phyloP scores from a whole-genome alignment of 768 basidiomycete genomes.

The Mycena maculata region DNA sequence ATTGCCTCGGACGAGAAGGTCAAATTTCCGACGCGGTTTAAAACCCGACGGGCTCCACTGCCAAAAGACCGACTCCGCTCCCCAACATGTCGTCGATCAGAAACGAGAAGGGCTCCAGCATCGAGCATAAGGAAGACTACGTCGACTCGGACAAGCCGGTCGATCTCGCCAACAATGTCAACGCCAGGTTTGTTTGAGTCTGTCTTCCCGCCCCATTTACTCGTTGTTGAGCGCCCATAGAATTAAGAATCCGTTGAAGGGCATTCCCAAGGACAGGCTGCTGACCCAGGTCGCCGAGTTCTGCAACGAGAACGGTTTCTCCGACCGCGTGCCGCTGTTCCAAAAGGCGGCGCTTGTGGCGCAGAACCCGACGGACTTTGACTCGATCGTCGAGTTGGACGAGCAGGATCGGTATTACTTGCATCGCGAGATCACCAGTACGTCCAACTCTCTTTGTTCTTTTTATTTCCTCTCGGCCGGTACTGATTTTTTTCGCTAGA shows the following conservation, averaged over 20 bases:
- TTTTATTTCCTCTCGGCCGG: background rate
- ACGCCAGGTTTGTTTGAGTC: conserved; percentile 47
- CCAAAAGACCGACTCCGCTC: background rate
- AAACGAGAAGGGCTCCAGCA: background rate
- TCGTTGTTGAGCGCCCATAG: background rate
- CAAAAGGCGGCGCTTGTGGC: conserved; percentile 81
- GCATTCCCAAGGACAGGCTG: conserved; percentile 5
- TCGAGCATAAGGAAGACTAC: conserved; percentile 10
- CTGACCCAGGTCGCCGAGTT: background rate
- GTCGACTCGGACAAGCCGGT: conserved; percentile 13
- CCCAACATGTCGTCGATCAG: background rate
- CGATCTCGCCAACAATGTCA: conserved; percentile 54
- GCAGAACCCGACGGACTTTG: conserved; percentile 68
- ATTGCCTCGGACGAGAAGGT: too few relatives aligned
- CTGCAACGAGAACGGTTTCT: conserved; percentile 7
- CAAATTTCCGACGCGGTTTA: background rate
- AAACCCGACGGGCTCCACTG: background rate
- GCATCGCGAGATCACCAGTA: conserved; percentile 60
- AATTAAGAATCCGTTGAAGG: conserved; percentile 14
- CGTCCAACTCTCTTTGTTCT: conserved; percentile 48
- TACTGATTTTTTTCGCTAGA: background rate
- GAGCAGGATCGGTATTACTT: conserved; percentile 52
- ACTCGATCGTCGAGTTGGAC: conserved; percentile 49
- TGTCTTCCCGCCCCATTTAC: background rate
- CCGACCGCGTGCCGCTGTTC: conserved; percentile 48